phyloP scores from a whole-genome alignment of 2,329 filamentous ascomycete genomes.

The Endothia cerciana region DNA sequence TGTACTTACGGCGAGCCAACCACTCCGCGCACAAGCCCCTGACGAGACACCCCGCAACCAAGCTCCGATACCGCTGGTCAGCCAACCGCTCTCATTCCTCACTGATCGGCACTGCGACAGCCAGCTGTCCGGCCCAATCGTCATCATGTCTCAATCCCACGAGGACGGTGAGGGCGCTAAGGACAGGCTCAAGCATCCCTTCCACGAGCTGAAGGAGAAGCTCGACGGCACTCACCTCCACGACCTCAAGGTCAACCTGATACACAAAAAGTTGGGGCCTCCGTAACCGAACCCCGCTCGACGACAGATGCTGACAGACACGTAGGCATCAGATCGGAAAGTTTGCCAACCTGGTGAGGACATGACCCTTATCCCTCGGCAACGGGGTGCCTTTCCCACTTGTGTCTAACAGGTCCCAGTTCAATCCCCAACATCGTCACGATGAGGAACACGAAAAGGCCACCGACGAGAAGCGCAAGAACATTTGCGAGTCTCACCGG shows the following conservation, averaged over 20 bases:
- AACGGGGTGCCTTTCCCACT: not conserved
- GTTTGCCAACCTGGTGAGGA: constrained; percentile 61
- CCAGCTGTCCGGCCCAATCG: no score
- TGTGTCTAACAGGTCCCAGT: constrained; percentile 41
- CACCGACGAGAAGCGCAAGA: constrained; percentile 79
- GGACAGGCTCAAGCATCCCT: constrained; percentile 55
- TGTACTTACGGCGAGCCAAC: no score
- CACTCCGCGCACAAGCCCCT: no score
- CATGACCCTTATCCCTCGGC: not conserved
- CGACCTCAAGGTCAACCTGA: constrained; percentile 60
- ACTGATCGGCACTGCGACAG: not conserved
- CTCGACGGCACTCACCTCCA: constrained; percentile 57
- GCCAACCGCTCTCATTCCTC: not conserved
- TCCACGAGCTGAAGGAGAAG: constrained; percentile 55
- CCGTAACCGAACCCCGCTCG: constrained; percentile 7
- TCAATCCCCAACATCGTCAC: constrained; percentile 89
- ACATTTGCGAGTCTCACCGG: constrained; percentile 73
- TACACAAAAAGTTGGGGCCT: constrained; percentile 59
- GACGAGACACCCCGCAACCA: not conserved
- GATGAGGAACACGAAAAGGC: constrained; percentile 88
- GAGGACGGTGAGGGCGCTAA: constrained; percentile 37
- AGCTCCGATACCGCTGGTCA: not conserved
- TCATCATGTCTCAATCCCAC: constrained; percentile 23
- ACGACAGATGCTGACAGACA: constrained; percentile 13
- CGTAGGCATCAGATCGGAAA: constrained; percentile 63